These are phyloP conservation scores for Kodamaea fungicola DNA, from an alignment of 1,139 yeast species.

Conservation along the genomic window DNA sequence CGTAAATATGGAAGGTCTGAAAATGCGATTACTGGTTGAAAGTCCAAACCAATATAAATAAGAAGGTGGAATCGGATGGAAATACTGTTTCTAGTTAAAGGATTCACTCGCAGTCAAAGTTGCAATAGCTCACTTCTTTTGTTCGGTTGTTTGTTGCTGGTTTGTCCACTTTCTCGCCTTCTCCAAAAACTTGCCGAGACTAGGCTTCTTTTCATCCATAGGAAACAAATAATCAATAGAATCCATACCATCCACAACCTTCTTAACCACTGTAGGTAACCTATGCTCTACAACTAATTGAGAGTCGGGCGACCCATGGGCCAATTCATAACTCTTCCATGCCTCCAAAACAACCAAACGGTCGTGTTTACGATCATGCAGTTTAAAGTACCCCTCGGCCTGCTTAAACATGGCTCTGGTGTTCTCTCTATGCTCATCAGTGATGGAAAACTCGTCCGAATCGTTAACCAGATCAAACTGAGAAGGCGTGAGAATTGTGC, in stretches of 20 bases:
- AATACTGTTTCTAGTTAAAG: too few species aligned
- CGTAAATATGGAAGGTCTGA: too few species aligned
- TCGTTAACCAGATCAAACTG: slow-evolving; percentile 43
- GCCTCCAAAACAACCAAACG: slow-evolving; percentile 60
- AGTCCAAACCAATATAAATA: too few species aligned
- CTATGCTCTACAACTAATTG: slow-evolving; percentile 37
- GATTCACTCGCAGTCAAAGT: too few species aligned
- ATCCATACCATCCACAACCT: slow-evolving; percentile 48
- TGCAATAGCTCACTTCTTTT: too few species aligned
- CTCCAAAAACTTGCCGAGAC: slow-evolving; percentile 52
- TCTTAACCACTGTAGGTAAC: slow-evolving; percentile 57
- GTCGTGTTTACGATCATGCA: slow-evolving; percentile 32
- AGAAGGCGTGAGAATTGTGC: slow-evolving; percentile 55
- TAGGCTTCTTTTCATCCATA: slow-evolving; percentile 44
- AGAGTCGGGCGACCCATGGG: slow-evolving; percentile 52
- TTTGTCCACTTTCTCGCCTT: slow-evolving; percentile 62
- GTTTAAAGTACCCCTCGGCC: slow-evolving; percentile 48
- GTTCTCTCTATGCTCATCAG: slow-evolving; percentile 47
- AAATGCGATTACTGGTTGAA: too few species aligned
- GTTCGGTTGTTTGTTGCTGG: too few species aligned
- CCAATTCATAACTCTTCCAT: slow-evolving; percentile 60
- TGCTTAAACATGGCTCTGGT: slow-evolving; percentile 56
- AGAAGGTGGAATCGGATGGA: too few species aligned
- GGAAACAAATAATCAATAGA: slow-evolving; percentile 67
- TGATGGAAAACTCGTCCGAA: slow-evolving; percentile 49